These are phyloP conservation scores for Bullera alba DNA, from an alignment of 768 basidiomycete genomes.

Conservation along the genomic window DNA sequence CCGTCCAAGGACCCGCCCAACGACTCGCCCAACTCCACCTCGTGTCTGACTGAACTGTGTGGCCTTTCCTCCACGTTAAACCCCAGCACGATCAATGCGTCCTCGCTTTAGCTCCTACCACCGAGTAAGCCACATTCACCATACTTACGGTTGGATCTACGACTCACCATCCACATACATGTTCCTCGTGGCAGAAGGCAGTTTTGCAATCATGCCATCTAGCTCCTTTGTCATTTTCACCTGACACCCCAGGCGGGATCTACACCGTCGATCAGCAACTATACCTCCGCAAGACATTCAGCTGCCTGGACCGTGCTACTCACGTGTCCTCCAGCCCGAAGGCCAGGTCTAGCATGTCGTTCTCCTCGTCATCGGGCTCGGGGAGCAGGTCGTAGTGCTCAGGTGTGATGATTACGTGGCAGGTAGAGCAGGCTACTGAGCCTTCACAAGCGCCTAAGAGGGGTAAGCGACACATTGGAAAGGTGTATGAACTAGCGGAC, in stretches of 20 bases:
- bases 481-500: conserved; percentile 17
- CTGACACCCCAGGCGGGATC: conserved; percentile 54
- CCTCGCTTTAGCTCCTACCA: conserved; percentile 6
- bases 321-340: conserved; percentile 92
- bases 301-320: conserved; percentile 46
- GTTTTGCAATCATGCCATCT: conserved; percentile 73
- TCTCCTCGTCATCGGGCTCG: conserved; percentile 96
- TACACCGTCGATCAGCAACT: conserved; percentile 12
- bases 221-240: conserved; percentile 66
- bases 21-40: too few species aligned
- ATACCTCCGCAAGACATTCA: background rate
- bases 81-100: too few species aligned
- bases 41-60: too few species aligned
- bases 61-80: too few species aligned
- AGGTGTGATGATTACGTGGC: conserved; percentile 78
- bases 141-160: background rate
- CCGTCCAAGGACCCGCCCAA: too few species aligned
- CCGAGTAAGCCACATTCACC: background rate
- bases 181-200: conserved; percentile 89
- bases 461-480: conserved; percentile 1
- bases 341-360: conserved; percentile 83
- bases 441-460: conserved; percentile 85
- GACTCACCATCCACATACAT: conserved; percentile 89
- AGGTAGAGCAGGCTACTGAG: conserved; percentile 94
- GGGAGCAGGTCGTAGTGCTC: conserved; percentile 79